Base-by-base conservation (phyloP, 1,139 yeast species). In the Kodamaea fungicola region DNA sequence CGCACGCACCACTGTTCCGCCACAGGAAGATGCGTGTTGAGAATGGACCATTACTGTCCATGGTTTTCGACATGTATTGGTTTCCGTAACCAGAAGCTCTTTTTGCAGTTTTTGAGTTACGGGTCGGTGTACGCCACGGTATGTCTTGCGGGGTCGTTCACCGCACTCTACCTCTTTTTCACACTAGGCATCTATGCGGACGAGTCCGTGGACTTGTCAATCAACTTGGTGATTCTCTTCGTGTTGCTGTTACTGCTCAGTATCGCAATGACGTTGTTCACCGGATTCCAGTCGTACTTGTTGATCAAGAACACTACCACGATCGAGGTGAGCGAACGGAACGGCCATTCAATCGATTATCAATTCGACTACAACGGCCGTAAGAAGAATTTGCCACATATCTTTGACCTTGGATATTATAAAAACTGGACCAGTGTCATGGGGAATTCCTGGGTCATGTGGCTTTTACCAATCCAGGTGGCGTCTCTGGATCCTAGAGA, bases 31-130 rank as follows among this genome's bases (percentile, higher is more conserved):
- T 92, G 98, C 59, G 73, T 86, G 1, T 67, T 92, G 38, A 68
- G 74, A 42, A 83, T 83, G 92, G 94, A 84, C 61, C 98, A 92
- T 54, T 95, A 86, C 61, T 92, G 98, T 57, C 97, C 98, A 0
- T 92, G 98, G 98, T 89, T 92, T 55, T 80, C 95, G 4, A 71
- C 78, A 8, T 92, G 98, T 57, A 78, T 94, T 39, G 98, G 98
- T 0, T 83, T 74, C 61, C 64, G 64, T 33, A 90, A 90, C 61
- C 90, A 87, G 52, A 85, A 87, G 61, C 77, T 67, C 52, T 90
- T 88, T 55, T 58, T 88, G 16, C 96, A 89, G 58, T 84, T 86
- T 53, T 61, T 92, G 39, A 32, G 71, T 8, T 83, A 84, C 53
- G 67, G 78, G 5, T 61, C 80, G 2, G 30, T 73, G 1, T 82